phyloP scores from a whole-genome alignment of 495 filamentous ascomycete species.

The Hypoxylon perforatum region DNA sequence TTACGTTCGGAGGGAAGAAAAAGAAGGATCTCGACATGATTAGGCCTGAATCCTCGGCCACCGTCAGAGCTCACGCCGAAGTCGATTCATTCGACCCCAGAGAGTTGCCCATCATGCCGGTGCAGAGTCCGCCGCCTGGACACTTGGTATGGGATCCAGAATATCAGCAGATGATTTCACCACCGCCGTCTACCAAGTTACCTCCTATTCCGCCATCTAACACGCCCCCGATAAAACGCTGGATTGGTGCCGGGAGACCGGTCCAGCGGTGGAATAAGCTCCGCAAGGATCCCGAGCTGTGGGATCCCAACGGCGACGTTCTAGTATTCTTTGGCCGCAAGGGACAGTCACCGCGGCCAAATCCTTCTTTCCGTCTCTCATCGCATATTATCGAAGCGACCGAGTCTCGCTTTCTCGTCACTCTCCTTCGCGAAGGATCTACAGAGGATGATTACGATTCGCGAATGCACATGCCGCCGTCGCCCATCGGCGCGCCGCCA shows the following conservation, averaged over 20 bases:
- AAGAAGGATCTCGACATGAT: conserved; percentile 48
- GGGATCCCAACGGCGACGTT: conserved; percentile 71
- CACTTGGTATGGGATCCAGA: conserved; percentile 46
- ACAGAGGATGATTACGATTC: conserved; percentile 51
- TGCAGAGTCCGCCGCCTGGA: conserved; percentile 8
- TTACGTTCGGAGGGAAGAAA: conserved; percentile 58
- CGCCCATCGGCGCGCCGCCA: conserved; percentile 55
- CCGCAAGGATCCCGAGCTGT: conserved; percentile 69
- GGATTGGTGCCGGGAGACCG: conserved; percentile 59
- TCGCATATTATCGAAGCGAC: conserved; percentile 67
- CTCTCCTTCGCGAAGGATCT: conserved; percentile 63
- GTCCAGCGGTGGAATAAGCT: conserved; percentile 66
- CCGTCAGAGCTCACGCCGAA: conserved; percentile 47
- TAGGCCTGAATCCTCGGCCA: conserved; percentile 51
- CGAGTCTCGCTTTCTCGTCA: conserved; percentile 63
- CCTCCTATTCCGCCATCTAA: conserved; percentile 47
- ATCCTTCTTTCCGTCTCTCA: conserved; percentile 67
- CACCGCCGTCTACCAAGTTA: conserved; percentile 50
- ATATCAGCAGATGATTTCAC: conserved; percentile 42
- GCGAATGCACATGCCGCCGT: conserved; percentile 54
- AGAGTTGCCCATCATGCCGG: conserved; percentile 32
- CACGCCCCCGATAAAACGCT: conserved; percentile 59
- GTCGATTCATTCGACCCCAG: conserved; percentile 41
- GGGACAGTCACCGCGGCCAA: conserved; percentile 54
- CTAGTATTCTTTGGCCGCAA: conserved; percentile 65